Percentiles rank a stretch among this genome's conserved stretches.
Evolutionary conservation across 2,329 filamentous ascomycete genomes (phyloP).

Genomic region (Madurella mycetomatis): DNA sequence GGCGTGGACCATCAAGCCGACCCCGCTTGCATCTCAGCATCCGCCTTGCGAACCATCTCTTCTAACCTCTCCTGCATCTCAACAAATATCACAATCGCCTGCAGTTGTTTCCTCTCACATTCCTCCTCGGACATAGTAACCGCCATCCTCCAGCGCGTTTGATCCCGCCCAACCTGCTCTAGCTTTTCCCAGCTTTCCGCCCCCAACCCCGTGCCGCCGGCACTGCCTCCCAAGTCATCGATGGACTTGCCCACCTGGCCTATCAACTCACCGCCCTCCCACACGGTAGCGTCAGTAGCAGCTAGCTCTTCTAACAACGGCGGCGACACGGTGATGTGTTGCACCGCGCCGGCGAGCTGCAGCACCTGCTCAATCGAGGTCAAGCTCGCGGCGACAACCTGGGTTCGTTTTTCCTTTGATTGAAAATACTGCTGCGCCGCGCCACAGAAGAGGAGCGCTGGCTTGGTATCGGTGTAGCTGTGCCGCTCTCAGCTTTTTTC

Average conservation of each 20-base stretch:
- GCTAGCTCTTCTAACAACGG: slow-evolving; percentile 46
- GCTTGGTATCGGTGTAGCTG: slow-evolving; percentile 46
- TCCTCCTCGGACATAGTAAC: slow-evolving; percentile 47
- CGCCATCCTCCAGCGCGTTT: slow-evolving; percentile 46
- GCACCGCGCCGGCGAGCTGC: slow-evolving; percentile 47
- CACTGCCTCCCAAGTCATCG: not conserved
- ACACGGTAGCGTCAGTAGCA: slow-evolving; percentile 31
- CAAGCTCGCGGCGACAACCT: slow-evolving; percentile 54
- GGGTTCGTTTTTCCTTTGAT: slow-evolving; percentile 37
- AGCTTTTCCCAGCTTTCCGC: slow-evolving; percentile 24
- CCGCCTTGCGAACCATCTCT: slow-evolving; percentile 23
- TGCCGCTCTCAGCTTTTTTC: not conserved
- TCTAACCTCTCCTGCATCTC: slow-evolving; percentile 52
- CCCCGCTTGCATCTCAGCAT: not conserved
- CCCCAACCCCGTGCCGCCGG: not conserved
- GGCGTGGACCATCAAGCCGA: too few species aligned
- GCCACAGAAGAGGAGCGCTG: slow-evolving; percentile 47
- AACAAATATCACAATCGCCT: slow-evolving; percentile 56
- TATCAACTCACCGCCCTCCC: slow-evolving; percentile 28
- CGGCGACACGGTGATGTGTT: slow-evolving; percentile 57
- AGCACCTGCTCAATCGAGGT: slow-evolving; percentile 56
- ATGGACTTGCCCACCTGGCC: slow-evolving; percentile 23
- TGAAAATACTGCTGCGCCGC: slow-evolving; percentile 51
- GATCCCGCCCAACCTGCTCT: slow-evolving; percentile 35
- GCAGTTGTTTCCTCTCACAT: slow-evolving; percentile 47